These are phyloP conservation scores for Solanum verrucosum DNA, from an alignment of 257 asterid species.

Conservation along the genomic window DNA sequence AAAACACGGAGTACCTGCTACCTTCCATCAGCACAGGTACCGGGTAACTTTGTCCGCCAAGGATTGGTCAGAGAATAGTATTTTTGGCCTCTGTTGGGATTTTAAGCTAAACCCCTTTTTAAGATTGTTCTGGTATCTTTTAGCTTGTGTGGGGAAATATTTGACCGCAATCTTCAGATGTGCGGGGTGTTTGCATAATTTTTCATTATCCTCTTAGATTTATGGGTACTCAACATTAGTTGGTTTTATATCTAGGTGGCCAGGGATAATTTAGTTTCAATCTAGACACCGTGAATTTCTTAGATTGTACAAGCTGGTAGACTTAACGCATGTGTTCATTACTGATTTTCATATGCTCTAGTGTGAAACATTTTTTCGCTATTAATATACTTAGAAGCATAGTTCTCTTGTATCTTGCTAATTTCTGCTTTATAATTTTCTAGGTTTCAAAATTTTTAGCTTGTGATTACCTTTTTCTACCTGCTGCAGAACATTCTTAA, in stretches of 20 bases:
- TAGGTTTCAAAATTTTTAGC: background rate
- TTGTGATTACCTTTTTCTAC: background rate
- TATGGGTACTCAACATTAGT: background rate
- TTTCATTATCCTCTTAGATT: background rate
- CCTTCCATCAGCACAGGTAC: background rate
- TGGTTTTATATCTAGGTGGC: background rate
- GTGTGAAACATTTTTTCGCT: background rate
- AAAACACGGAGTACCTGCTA: background rate
- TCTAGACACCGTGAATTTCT: background rate
- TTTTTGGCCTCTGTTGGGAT: background rate
- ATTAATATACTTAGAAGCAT: background rate
- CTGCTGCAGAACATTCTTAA: constrained; percentile 59
- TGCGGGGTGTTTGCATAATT: background rate
- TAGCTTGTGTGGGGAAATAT: background rate
- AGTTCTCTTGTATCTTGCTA: background rate
- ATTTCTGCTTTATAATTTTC: background rate
- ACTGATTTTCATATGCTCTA: background rate
- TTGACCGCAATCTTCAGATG: background rate
- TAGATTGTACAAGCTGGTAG: background rate
- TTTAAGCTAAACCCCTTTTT: background rate
- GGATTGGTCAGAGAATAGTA: background rate
- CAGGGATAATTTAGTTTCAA: background rate
- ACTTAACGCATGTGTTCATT: background rate
- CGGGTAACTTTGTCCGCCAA: background rate
- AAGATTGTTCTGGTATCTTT: background rate